These are phyloP conservation scores for Podospora pseudopauciseta DNA, from an alignment of 495 filamentous ascomycete genomes.

Conservation along the genomic window DNA sequence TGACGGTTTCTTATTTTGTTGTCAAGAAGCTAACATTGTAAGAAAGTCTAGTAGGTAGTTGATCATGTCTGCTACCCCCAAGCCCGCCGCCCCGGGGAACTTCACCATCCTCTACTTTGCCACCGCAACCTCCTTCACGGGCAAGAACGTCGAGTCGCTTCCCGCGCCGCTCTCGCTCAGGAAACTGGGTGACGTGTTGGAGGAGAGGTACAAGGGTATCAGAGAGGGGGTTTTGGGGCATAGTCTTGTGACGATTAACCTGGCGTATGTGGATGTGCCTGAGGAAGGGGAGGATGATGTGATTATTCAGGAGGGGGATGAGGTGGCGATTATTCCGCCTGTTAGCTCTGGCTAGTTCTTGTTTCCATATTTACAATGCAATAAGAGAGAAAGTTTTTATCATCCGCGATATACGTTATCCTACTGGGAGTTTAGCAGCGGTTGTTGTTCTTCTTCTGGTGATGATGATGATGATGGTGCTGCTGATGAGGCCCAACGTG, in stretches of 20 bases:
- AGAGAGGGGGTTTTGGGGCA: conserved; percentile 64
- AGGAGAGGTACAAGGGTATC: conserved; percentile 78
- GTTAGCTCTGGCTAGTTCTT: conserved; percentile 70
- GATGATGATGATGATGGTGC: background rate
- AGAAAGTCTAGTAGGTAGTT: conserved; percentile 11
- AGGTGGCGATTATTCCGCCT: conserved; percentile 95
- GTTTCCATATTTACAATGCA: background rate
- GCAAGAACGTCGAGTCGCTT: conserved; percentile 65
- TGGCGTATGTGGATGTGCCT: conserved; percentile 79
- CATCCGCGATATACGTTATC: background rate
- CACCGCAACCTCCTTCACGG: conserved; percentile 67
- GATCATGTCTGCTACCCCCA: conserved; percentile 33
- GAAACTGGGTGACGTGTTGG: conserved; percentile 67
- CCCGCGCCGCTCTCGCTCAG: conserved; percentile 66
- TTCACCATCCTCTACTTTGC: conserved; percentile 91
- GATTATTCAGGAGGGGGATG: conserved; percentile 72
- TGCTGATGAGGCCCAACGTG: background rate
- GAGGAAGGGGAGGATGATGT: conserved; percentile 35
- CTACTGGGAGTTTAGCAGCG: background rate
- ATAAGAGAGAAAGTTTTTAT: background rate
- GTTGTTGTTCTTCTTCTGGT: background rate
- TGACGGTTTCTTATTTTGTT: background rate
- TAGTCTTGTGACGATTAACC: conserved; percentile 80
- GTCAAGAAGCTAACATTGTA: conserved; percentile 21
- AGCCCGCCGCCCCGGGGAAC: conserved; percentile 49